Evolutionary conservation across 768 basidiomycete species (phyloP).

Genomic region (Omphalotus guepiniiformis): DNA sequence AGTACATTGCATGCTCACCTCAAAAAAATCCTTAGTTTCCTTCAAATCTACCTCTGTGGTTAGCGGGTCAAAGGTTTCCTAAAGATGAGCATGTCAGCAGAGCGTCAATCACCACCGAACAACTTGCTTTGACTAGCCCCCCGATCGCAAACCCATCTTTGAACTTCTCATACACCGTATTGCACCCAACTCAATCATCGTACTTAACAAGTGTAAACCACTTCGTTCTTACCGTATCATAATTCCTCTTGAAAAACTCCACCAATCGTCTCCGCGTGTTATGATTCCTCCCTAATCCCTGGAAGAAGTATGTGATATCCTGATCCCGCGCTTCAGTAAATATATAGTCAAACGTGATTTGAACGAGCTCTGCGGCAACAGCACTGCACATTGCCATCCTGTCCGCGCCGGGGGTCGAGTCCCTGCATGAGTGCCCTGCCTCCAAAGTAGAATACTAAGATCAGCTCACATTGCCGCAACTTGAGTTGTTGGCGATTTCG

Average conservation of each 20-base stretch:
- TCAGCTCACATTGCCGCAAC: slow-evolving; percentile 61
- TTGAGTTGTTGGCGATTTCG: slow-evolving; percentile 68
- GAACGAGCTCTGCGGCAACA: slow-evolving; percentile 49
- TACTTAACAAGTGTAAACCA: not conserved
- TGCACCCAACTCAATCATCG: not conserved
- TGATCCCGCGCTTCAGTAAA: slow-evolving; percentile 49
- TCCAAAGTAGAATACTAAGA: not conserved
- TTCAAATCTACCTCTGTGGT: slow-evolving; percentile 67
- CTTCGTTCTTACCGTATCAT: slow-evolving; percentile 46
- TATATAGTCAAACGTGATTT: slow-evolving; percentile 62
- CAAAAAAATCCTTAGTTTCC: slow-evolving; percentile 67
- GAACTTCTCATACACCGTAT: slow-evolving; percentile 62
- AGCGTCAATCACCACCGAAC: slow-evolving; percentile 13
- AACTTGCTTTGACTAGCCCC: slow-evolving; percentile 47
- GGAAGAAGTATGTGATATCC: slow-evolving; percentile 63
- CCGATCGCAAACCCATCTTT: slow-evolving; percentile 63
- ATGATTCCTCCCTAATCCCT: slow-evolving; percentile 52
- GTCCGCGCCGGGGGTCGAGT: slow-evolving; percentile 5
- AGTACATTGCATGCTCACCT: slow-evolving; percentile 39
- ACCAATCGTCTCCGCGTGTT: slow-evolving; percentile 49
- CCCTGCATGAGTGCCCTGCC: not conserved
- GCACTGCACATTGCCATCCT: slow-evolving; percentile 66
- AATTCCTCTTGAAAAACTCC: slow-evolving; percentile 67
- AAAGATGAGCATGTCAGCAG: slow-evolving; percentile 29
- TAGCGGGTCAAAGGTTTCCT: slow-evolving; percentile 41